phyloP scores from a whole-genome alignment of 164 flowering plant genomes.

The Akebia trifoliata region DNA sequence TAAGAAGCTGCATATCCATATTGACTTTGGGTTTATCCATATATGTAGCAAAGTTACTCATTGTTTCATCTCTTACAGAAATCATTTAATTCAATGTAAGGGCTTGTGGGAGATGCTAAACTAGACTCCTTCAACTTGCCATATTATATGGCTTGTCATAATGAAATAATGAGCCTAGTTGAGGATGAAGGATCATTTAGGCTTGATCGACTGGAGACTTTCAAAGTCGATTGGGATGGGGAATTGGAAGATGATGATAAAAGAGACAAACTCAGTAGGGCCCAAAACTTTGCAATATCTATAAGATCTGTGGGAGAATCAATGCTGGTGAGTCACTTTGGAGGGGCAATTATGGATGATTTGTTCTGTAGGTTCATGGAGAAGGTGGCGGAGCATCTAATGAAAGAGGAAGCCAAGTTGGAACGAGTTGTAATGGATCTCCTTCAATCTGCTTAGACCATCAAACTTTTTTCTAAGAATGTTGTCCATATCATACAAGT shows the following conservation, averaged over 20 bases:
- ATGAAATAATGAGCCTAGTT: slow-evolving; percentile 31
- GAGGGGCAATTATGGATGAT: too few species aligned
- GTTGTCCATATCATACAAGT: too few species aligned
- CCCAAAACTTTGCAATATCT: slow-evolving; percentile 20
- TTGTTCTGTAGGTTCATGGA: slow-evolving; percentile 17
- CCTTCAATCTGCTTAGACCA: too few species aligned
- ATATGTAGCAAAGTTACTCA: too few species aligned
- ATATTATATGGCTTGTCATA: slow-evolving; percentile 34
- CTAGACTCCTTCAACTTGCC: slow-evolving; percentile 51
- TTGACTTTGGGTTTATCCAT: too few species aligned
- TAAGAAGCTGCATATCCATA: too few species aligned
- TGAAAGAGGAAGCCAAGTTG: not conserved
- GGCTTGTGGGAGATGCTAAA: slow-evolving; percentile 35
- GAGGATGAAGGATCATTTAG: slow-evolving; percentile 44
- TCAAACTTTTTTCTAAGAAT: too few species aligned
- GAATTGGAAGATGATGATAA: slow-evolving; percentile 2
- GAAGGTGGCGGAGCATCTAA: slow-evolving; percentile 1
- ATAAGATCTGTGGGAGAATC: slow-evolving; percentile 42
- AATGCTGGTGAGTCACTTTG: too few species aligned
- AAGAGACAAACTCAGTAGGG: slow-evolving; percentile 5
- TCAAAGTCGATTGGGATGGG: slow-evolving; percentile 23
- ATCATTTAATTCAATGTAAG: slow-evolving; percentile 22
- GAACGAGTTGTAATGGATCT: too few species aligned
- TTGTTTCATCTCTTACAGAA: too few species aligned
- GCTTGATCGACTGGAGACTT: too few species aligned